Conservation (phyloP, 805 yeast species). For the Candida caryicola region DNA sequence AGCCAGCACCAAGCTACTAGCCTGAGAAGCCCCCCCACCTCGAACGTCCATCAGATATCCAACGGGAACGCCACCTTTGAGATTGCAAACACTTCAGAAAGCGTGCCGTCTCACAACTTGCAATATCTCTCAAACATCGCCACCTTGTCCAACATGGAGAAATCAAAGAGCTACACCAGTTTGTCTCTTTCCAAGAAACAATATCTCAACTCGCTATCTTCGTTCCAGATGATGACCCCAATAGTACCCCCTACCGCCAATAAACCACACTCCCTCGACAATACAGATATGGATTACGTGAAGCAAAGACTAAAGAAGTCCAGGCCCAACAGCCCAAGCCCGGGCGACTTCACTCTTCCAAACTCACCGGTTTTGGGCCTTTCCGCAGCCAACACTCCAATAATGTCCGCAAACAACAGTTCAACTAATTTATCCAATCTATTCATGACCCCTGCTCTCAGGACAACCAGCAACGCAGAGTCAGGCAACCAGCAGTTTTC, state of each 20-base stretch:
- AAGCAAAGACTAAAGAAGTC: slow-evolving; percentile 45
- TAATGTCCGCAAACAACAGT: slow-evolving; percentile 40
- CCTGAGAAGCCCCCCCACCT: slow-evolving; percentile 2
- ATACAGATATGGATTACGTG: slow-evolving; percentile 48
- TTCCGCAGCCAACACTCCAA: slow-evolving; percentile 39
- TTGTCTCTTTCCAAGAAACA: slow-evolving; percentile 9
- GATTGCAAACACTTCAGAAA: slow-evolving; percentile 1
- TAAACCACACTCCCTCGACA: slow-evolving; percentile 26
- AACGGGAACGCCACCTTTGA: slow-evolving; percentile 6
- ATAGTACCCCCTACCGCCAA: slow-evolving; percentile 13
- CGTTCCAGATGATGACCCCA: slow-evolving; percentile 46
- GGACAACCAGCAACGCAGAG: slow-evolving; percentile 5
- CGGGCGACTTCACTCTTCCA: slow-evolving; percentile 37
- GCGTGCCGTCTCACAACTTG: slow-evolving; percentile 21
- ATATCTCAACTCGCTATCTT: slow-evolving; percentile 35
- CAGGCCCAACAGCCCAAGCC: slow-evolving; percentile 48
- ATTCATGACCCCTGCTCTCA: slow-evolving; percentile 30
- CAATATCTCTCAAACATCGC: slow-evolving; percentile 41
- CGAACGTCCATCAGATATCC: slow-evolving; percentile 3
- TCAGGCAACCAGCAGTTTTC: slow-evolving; percentile 12
- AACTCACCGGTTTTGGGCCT: slow-evolving; percentile 44
- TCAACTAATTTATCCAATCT: slow-evolving; percentile 37
- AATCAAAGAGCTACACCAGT: slow-evolving; percentile 14
- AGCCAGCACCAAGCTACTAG: background rate
- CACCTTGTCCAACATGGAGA: slow-evolving; percentile 24